These are phyloP conservation scores for Magnaporthiopsis poae DNA, from an alignment of 2,329 filamentous ascomycete genomes.

Conservation along the genomic window DNA sequence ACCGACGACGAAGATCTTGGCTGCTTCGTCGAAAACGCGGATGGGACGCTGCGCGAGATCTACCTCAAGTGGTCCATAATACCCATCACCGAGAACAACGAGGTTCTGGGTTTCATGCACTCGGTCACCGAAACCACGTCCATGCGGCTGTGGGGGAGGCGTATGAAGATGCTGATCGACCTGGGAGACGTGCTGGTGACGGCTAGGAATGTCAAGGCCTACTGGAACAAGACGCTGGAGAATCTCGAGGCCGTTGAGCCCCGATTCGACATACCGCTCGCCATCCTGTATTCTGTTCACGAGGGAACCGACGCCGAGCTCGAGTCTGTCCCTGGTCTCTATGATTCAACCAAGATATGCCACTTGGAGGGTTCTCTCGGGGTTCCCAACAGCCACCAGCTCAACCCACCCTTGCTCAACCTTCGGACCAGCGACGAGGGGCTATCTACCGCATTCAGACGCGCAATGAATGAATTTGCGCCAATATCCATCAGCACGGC, in stretches of 20 bases:
- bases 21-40: slow-evolving; percentile 33
- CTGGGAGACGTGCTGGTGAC: slow-evolving; percentile 36
- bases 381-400: slow-evolving; percentile 32
- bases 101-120: slow-evolving; percentile 37
- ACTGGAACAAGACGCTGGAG: slow-evolving; percentile 36
- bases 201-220: slow-evolving; percentile 34
- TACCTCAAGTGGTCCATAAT: slow-evolving; percentile 39
- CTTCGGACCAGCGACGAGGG: slow-evolving; percentile 28
- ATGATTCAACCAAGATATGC: slow-evolving; percentile 27
- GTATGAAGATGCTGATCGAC: slow-evolving; percentile 39
- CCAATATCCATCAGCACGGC: slow-evolving; percentile 32
- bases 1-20: slow-evolving; percentile 33
- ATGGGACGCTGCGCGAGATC: slow-evolving; percentile 34
- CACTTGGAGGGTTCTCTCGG: slow-evolving; percentile 36
- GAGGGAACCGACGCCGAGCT: slow-evolving; percentile 23
- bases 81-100: slow-evolving; percentile 33
- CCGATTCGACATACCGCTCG: slow-evolving; percentile 39
- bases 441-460: slow-evolving; percentile 29
- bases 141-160: slow-evolving; percentile 36
- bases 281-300: slow-evolving; percentile 40
- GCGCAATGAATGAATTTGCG: slow-evolving; percentile 27
- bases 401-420: slow-evolving; percentile 28
- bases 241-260: slow-evolving; percentile 33
- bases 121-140: slow-evolving; percentile 37
- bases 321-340: slow-evolving; percentile 16